Evolutionary conservation across 75 land plant genomes (phyloP).

Genomic region (Pinus taeda): DNA sequence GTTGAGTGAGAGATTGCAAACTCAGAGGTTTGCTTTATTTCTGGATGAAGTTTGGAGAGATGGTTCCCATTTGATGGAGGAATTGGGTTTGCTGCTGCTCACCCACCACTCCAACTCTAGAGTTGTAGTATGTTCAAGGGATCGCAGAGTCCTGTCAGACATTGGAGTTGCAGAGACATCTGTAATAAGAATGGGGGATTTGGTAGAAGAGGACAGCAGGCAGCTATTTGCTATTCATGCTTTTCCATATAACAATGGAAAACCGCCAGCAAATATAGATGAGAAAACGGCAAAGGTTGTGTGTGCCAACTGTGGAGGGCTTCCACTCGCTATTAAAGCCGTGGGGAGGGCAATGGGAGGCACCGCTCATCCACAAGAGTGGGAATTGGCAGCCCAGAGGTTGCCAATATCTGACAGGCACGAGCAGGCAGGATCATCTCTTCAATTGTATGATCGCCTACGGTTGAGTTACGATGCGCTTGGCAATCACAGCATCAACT

Average conservation of each 20-base stretch:
- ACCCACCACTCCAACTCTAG: too few relatives aligned
- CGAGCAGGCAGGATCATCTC: too few relatives aligned
- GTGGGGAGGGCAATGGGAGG: neutral
- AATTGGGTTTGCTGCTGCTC: neutral
- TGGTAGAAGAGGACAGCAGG: neutral
- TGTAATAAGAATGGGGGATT: neutral
- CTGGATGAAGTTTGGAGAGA: neutral
- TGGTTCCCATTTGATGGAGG: neutral
- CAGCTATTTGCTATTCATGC: neutral
- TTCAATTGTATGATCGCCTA: neutral
- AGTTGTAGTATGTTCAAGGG: neutral
- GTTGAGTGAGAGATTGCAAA: neutral
- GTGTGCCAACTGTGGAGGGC: neutral
- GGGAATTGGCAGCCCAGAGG: neutral
- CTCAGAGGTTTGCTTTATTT: neutral
- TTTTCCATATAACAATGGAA: neutral
- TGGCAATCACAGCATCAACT: neutral
- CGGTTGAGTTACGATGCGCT: neutral
- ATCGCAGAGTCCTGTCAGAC: neutral
- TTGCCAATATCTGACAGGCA: neutral
- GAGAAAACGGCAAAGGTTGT: neutral
- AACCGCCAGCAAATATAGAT: neutral
- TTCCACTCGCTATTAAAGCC: neutral
- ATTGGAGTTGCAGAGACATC: neutral
- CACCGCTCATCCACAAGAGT: neutral